Evolutionary conservation across 768 basidiomycete genomes (phyloP).

Genomic region (Boletus sp.): DNA sequence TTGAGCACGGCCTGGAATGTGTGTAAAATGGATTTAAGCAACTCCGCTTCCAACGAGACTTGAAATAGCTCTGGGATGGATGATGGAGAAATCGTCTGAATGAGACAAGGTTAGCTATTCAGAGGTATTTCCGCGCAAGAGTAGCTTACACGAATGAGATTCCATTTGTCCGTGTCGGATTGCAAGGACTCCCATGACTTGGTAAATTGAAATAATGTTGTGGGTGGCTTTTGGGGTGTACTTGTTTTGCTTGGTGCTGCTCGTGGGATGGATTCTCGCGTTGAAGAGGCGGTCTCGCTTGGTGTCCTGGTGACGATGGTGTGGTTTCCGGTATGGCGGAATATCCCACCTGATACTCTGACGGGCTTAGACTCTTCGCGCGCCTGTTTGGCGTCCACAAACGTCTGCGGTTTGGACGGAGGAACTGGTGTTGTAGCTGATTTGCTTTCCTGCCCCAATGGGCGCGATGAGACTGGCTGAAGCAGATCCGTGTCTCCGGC

Average conservation of each 20-base stretch:
- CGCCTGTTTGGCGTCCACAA: conserved; percentile 57
- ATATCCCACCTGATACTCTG: conserved; percentile 69
- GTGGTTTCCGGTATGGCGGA: conserved; percentile 60
- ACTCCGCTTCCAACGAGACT: conserved; percentile 63
- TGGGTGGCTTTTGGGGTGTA: conserved; percentile 28
- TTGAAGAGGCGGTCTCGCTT: conserved; percentile 4
- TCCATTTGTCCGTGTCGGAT: conserved; percentile 50
- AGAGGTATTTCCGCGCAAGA: not conserved
- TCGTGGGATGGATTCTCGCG: conserved; percentile 1
- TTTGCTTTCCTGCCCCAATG: conserved; percentile 20
- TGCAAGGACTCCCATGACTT: conserved; percentile 51
- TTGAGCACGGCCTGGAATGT: conserved; percentile 42
- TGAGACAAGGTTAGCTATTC: not conserved
- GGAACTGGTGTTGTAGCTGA: conserved; percentile 4
- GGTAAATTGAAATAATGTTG: conserved; percentile 62
- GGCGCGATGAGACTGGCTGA: conserved; percentile 41
- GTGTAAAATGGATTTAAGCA: conserved; percentile 57
- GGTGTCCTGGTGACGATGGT: conserved; percentile 49
- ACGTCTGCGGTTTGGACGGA: conserved; percentile 36
- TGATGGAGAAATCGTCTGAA: conserved; percentile 53
- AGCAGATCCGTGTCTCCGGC: conserved; percentile 29
- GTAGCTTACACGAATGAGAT: conserved; percentile 54
- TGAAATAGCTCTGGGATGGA: conserved; percentile 63
- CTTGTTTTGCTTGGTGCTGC: conserved; percentile 2
- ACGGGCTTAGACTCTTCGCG: conserved; percentile 46